Conservation (phyloP, 2,329 filamentous ascomycete species). For the Sclerotinia subarctica region DNA sequence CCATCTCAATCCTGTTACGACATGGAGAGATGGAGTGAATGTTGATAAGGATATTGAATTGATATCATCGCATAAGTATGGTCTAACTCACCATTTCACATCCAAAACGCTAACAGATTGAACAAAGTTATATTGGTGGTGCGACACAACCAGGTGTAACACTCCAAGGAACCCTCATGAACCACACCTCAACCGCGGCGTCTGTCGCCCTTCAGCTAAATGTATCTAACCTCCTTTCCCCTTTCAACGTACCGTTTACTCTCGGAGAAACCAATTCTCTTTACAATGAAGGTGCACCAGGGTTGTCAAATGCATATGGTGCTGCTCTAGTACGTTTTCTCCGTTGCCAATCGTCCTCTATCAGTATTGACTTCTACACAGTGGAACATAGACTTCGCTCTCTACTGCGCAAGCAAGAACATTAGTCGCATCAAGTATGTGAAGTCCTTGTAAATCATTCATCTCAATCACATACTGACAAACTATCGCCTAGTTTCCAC, state of each 20-base stretch:
- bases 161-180: conserved; percentile 60
- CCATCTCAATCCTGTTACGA: conserved; percentile 47
- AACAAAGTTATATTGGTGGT: conserved; percentile 57
- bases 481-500: conserved; percentile 48
- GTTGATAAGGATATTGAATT: conserved; percentile 48
- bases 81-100: not conserved
- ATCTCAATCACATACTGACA: not conserved
- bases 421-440: conserved; percentile 51
- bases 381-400: conserved; percentile 61
- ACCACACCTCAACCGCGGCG: conserved; percentile 53
- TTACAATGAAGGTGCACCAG: conserved; percentile 58
- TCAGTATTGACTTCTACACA: not conserved
- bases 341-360: not conserved
- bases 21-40: conserved; percentile 55
- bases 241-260: conserved; percentile 34
- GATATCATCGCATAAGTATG: conserved; percentile 59
- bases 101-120: conserved; percentile 9
- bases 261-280: conserved; percentile 55
- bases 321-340: conserved; percentile 47
- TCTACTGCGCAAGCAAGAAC: conserved; percentile 54
- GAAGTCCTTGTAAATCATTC: not conserved
- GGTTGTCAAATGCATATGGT: conserved; percentile 62
- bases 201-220: conserved; percentile 45
- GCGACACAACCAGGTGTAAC: conserved; percentile 59
- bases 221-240: conserved; percentile 38